Evolutionary conservation across 164 flowering plant genomes (phyloP).

Genomic region (Vitis cinerea): DNA sequence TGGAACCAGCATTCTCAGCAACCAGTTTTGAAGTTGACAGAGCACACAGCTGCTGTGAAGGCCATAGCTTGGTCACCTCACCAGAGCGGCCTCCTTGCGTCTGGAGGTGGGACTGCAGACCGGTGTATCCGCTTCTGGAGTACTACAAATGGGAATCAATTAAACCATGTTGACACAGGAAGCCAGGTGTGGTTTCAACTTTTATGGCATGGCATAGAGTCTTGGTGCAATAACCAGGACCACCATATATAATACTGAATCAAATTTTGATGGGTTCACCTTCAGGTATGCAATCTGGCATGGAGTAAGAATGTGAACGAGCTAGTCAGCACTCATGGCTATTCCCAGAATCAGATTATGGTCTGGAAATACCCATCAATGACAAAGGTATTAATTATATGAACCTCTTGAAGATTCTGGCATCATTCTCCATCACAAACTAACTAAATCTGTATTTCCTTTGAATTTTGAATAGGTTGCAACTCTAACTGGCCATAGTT

Average conservation of each 20-base stretch:
- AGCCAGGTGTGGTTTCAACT: slow-evolving; percentile 62
- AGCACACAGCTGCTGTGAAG: slow-evolving; percentile 97
- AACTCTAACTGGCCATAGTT: slow-evolving; percentile 88
- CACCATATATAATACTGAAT: background rate
- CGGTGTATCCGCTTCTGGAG: slow-evolving; percentile 98
- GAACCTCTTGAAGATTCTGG: background rate
- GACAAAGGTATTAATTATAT: slow-evolving; percentile 56
- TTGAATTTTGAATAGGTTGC: slow-evolving; percentile 62
- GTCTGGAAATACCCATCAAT: slow-evolving; percentile 98
- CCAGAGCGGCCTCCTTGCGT: slow-evolving; percentile 87
- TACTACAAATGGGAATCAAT: slow-evolving; percentile 79
- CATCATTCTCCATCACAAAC: background rate
- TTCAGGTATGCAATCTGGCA: slow-evolving; percentile 92
- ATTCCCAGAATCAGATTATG: slow-evolving; percentile 98
- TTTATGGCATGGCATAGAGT: no score
- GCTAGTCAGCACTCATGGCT: slow-evolving; percentile 95
- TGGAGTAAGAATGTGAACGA: slow-evolving; percentile 99
- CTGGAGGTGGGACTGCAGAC: slow-evolving; percentile 99
- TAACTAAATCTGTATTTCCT: background rate
- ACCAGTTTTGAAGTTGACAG: slow-evolving; percentile 72
- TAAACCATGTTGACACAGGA: slow-evolving; percentile 83
- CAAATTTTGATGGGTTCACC: background rate
- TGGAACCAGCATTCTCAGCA: slow-evolving; percentile 96
- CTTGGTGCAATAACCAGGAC: no score
- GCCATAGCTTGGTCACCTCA: slow-evolving; percentile 99